Evolutionary conservation across 305 asterid genomes (phyloP), one percentile per base, ranked within the genome.

Genomic region (Plantago coronopus): DNA sequence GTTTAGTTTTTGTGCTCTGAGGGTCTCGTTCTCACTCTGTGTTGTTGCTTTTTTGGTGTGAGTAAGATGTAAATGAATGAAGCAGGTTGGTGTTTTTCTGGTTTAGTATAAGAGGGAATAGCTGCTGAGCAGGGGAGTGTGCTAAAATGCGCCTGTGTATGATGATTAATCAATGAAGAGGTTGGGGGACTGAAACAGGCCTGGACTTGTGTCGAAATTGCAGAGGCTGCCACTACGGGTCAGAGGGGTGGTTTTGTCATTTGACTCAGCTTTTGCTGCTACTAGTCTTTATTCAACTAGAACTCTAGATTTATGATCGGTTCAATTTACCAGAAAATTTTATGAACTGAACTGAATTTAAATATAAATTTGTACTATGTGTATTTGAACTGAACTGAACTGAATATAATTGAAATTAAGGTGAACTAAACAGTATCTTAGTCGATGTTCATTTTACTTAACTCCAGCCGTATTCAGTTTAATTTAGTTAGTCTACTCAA

Each of bases 151-250:
- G 78, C 65, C 22, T 22, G 12, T 34, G 12, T 34, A 76, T 70
- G 67, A 71, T 73, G 76, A 71, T 78, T 78, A 74, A 83, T 74
- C 76, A 67, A 65, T 70, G 57, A 66, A 15, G 64, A 62, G 56
- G 27, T 25, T 23, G 15, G 47, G 65, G 43, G 60, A 63, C 64
- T 69, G 68, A 77, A 72, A 68, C 19, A 59, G 75, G 65, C 69
- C 37, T 69, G 54, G 69, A 64, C 42, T 37, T 69, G 25, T 17
- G 62, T 37, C 23, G 17, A 55, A 76, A 77, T 66, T 74, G 61
- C 78, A 45, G 50, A 68, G 54, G 12, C 64, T 77, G 77, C 85
- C 82, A 73, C 75, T 67, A 54, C 2, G 48, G 19, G 42, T 23
- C 51, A 57, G 15, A 19, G 58, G 45, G 37, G 59, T 38, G 59